phyloP scores from a whole-genome alignment of 1,284 basidiomycete genomes.

The Cystobasidium pallidum region DNA sequence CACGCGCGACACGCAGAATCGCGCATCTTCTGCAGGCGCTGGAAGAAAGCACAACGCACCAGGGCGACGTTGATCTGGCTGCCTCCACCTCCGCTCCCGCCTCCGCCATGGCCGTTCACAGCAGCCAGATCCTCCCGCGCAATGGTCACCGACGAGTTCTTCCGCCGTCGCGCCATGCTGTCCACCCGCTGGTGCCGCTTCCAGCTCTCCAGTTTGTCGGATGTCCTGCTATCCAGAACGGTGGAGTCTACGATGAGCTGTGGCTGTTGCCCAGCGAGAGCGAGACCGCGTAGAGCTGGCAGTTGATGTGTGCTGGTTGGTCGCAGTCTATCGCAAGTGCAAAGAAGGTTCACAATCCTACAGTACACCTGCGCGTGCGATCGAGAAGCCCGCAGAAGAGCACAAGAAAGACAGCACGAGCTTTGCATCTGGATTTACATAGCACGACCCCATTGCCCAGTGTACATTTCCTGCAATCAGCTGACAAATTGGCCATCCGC shows the following conservation, averaged over 20 bases:
- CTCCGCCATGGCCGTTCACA: conserved; percentile 27
- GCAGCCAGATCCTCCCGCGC: conserved; percentile 42
- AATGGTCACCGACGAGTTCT: conserved; percentile 39
- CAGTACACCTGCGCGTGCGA: background rate
- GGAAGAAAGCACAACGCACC: conserved; percentile 13
- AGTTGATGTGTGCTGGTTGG: background rate
- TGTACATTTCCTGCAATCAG: no score
- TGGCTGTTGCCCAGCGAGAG: no score
- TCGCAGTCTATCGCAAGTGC: background rate
- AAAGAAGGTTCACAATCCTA: conserved; percentile 1
- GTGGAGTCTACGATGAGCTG: background rate
- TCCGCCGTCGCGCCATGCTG: conserved; percentile 42
- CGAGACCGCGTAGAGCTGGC: background rate
- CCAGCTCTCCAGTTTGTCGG: conserved; percentile 36
- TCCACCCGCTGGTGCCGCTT: conserved; percentile 26
- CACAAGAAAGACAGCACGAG: background rate
- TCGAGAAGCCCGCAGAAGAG: background rate
- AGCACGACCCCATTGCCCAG: no score
- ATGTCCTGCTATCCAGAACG: background rate
- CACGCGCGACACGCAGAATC: conserved; percentile 5
- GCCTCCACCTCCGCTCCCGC: conserved; percentile 11
- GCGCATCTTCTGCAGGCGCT: background rate
- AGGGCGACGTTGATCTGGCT: conserved; percentile 24
- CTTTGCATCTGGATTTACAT: no score
- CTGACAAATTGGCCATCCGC: background rate